These are phyloP conservation scores for Penicillium sp. DNA, from an alignment of 2,329 filamentous ascomycete species.

Conservation along the genomic window DNA sequence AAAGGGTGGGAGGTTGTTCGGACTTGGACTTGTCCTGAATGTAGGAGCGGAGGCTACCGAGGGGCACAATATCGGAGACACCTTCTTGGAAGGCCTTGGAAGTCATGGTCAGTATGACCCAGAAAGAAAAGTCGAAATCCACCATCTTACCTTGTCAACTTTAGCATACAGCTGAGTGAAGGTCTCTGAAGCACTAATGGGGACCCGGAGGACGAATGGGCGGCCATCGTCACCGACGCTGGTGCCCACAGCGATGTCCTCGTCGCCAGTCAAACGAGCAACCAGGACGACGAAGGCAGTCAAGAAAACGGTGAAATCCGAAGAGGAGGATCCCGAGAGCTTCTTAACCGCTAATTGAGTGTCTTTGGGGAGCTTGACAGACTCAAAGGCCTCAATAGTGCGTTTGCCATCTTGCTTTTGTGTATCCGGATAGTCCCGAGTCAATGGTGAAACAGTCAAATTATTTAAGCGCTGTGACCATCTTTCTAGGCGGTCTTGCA, in stretches of 20 bases:
- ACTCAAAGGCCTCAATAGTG: constrained; percentile 46
- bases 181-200: constrained; percentile 41
- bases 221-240: constrained; percentile 45
- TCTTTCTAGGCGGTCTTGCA: constrained; percentile 42
- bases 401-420: constrained; percentile 39
- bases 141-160: constrained; percentile 37
- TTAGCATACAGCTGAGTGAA: constrained; percentile 43
- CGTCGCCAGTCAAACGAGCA: constrained; percentile 49
- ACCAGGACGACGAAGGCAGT: constrained; percentile 47
- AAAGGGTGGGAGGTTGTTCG: constrained; percentile 42
- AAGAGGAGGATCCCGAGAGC: constrained; percentile 34
- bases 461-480: constrained; percentile 44
- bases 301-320: constrained; percentile 43
- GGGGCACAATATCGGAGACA: constrained; percentile 43
- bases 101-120: not conserved
- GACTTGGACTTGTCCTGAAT: constrained; percentile 43
- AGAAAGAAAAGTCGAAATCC: not conserved
- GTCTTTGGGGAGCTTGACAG: constrained; percentile 38
- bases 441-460: constrained; percentile 45
- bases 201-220: constrained; percentile 47
- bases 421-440: constrained; percentile 45
- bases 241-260: constrained; percentile 50
- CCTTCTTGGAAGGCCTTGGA: constrained; percentile 41
- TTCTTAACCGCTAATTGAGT: constrained; percentile 41
- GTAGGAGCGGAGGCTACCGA: constrained; percentile 41